Evolutionary conservation across 2,329 filamentous ascomycete species (phyloP).

Genomic region (Alternaria sp.): DNA sequence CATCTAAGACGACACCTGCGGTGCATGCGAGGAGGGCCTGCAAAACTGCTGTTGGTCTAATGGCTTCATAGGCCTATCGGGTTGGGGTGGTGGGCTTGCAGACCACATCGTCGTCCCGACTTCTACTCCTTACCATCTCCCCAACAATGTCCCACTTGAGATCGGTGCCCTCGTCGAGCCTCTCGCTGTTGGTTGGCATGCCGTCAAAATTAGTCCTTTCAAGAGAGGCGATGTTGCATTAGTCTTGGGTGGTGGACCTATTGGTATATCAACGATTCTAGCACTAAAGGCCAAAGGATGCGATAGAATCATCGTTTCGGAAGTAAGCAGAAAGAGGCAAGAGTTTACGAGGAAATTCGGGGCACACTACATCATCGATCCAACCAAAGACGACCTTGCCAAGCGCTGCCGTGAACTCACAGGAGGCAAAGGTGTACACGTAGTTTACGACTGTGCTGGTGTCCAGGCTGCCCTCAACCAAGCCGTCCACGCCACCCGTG

Average conservation of each 20-base stretch:
- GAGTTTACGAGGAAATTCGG: slow-evolving; percentile 62
- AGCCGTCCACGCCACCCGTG: slow-evolving; percentile 59
- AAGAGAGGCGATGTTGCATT: slow-evolving; percentile 58
- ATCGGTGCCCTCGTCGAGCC: slow-evolving; percentile 64
- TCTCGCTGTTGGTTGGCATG: slow-evolving; percentile 65
- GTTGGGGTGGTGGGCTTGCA: slow-evolving; percentile 63
- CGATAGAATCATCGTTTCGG: slow-evolving; percentile 61
- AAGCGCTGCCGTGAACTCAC: slow-evolving; percentile 55
- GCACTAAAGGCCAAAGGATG: slow-evolving; percentile 45
- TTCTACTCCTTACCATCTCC: slow-evolving; percentile 57
- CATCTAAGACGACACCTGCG: slow-evolving; percentile 63
- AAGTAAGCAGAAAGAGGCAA: slow-evolving; percentile 59
- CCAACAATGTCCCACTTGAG: slow-evolving; percentile 62
- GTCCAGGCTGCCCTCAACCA: slow-evolving; percentile 61
- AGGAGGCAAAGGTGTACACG: slow-evolving; percentile 58
- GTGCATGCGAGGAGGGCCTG: slow-evolving; percentile 60
- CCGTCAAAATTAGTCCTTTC: slow-evolving; percentile 61
- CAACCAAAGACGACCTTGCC: slow-evolving; percentile 59
- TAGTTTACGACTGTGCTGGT: slow-evolving; percentile 63
- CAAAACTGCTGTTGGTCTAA: slow-evolving; percentile 65
- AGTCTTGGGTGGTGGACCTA: slow-evolving; percentile 63
- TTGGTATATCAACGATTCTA: slow-evolving; percentile 56
- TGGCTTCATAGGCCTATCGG: slow-evolving; percentile 62
- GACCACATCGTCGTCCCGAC: slow-evolving; percentile 62
- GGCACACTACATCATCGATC: slow-evolving; percentile 62